Evolutionary conservation across 768 basidiomycete species (phyloP), one percentile per base, ranked within the genome.

Genomic region (Erythrobasidium yunnanense): DNA sequence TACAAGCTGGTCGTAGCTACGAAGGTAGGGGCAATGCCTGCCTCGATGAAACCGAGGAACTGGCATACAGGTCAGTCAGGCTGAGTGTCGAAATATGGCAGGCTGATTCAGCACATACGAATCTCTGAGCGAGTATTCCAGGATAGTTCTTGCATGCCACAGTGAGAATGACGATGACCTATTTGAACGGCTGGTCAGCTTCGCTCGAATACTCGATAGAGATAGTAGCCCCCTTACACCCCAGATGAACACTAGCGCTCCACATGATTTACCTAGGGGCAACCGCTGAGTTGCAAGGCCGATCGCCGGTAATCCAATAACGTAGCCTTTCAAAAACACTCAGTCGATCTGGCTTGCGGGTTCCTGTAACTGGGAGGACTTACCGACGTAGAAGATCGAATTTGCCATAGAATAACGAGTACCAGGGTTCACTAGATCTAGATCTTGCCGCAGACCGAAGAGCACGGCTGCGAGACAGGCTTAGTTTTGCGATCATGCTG

Each of bases 31-130:
- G 55, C 55, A 51, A 56, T 56, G 27, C 55, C 55, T 17, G 55
- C 55, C 38, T 56, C 55, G 30, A 56, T 56, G 55, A 56, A 56
- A 11, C 55, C 55, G 55, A 56, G 55, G 55, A 56, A 56, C n/a
- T n/a, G n/a, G n/a, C n/a, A n/a, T n/a, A n/a, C n/a, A n/a, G n/a
- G n/a, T n/a, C n/a, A n/a, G n/a, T n/a, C n/a, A n/a, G n/a, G n/a
- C n/a, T n/a, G n/a, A n/a, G n/a, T n/a, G n/a, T n/a, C n/a, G n/a
- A n/a, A n/a, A n/a, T n/a, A n/a, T n/a, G n/a, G n/a, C n/a, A n/a
- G n/a, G n/a, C n/a, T n/a, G n/a, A n/a, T n/a, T n/a, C n/a, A n/a
- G n/a, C n/a, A n/a, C n/a, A n/a, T n/a, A n/a, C n/a, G 55, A 56
- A 56, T 4, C 55, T 27, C 30, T 56, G 55, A 15, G 35, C 55